Base-by-base conservation (phyloP, 495 filamentous ascomycete genomes). In the Bacidia gigantensis region DNA sequence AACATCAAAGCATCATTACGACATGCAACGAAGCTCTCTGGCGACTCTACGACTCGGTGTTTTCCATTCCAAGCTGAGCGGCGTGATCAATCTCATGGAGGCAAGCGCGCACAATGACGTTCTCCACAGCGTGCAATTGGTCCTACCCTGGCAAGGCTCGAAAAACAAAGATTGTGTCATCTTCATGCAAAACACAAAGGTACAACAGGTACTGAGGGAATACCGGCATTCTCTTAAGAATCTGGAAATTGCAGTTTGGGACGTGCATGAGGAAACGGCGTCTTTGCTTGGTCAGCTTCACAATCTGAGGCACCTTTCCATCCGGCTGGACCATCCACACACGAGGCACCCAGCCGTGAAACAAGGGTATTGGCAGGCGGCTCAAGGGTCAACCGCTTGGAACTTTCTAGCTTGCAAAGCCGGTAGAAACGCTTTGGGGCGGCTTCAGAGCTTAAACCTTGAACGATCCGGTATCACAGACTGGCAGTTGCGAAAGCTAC, bases 271-370 rank as follows among this genome's bases (percentile, higher is more conserved):
- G 11, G 10, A 24, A 10, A 25, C 32, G n/a, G 55, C 51, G 2
- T 5, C 26, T 12, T 39, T 50, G 3, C 25, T 54, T 2, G 46
- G 25, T 24, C 7, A 32, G 41, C 42, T 54, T n/a, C 46, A 41
- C 11, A 57, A 54, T 25, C 46, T 50, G 17, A 49, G 26, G 11
- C 38, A 41, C 11, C 12, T 57, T 24, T 43, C 35, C 1, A 54
- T 57, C 20, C 63, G 67, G 10, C 64, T 69, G 46, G 67, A 69
- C 41, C 65, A 69, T 54, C 62, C 59, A 10, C 64, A 67, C 46
- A 63, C 66, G 18, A 55, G 63, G 23, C 64, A 67, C 26, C 60
- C 60, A 2, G 38, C 55, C 2, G 51, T 65, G 32, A 55, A 56
- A 24, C 60, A 61, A 2, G 58, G 29, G 12, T 56, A 58, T 21